Conservation (phyloP, 768 basidiomycete genomes). For the Pleurotus djamor region DNA sequence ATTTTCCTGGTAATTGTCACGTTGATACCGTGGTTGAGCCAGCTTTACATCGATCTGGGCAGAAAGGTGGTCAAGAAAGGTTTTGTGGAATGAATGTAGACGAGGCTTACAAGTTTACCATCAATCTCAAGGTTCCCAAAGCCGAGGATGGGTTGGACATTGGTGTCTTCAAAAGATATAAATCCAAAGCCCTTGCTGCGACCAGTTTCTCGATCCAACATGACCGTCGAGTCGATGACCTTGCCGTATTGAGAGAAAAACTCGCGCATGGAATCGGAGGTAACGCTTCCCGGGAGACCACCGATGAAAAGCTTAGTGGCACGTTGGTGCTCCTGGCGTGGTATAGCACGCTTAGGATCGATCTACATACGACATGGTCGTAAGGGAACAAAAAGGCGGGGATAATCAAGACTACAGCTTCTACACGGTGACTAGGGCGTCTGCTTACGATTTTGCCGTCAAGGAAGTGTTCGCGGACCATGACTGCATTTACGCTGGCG, state of each 20-base stretch:
- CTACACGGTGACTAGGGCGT: constrained; percentile 4
- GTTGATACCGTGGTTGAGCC: constrained; percentile 87
- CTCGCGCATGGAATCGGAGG: constrained; percentile 89
- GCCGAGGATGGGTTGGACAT: constrained; percentile 85
- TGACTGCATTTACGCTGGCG: constrained; percentile 90
- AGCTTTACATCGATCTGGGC: constrained; percentile 93
- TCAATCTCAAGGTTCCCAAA: constrained; percentile 91
- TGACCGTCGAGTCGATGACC: constrained; percentile 97
- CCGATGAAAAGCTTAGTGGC: constrained; percentile 97
- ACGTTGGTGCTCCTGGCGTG: constrained; percentile 90
- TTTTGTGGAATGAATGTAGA: neutral
- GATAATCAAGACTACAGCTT: constrained; percentile 2
- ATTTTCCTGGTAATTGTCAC: constrained; percentile 58
- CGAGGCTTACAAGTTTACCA: constrained; percentile 79
- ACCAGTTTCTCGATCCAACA: constrained; percentile 96
- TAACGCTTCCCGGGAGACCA: constrained; percentile 88
- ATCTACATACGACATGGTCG: constrained; percentile 53
- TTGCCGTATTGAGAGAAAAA: constrained; percentile 95
- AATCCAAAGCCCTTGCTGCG: constrained; percentile 98
- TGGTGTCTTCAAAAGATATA: constrained; percentile 92
- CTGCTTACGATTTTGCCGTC: constrained; percentile 94
- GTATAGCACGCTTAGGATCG: constrained; percentile 99
- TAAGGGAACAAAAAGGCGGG: neutral
- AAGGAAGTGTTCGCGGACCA: constrained; percentile 92
- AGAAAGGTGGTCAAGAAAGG: neutral